Conservation (phyloP, 2,329 filamentous ascomycete genomes). For the Sarocladium brachiariae region DNA sequence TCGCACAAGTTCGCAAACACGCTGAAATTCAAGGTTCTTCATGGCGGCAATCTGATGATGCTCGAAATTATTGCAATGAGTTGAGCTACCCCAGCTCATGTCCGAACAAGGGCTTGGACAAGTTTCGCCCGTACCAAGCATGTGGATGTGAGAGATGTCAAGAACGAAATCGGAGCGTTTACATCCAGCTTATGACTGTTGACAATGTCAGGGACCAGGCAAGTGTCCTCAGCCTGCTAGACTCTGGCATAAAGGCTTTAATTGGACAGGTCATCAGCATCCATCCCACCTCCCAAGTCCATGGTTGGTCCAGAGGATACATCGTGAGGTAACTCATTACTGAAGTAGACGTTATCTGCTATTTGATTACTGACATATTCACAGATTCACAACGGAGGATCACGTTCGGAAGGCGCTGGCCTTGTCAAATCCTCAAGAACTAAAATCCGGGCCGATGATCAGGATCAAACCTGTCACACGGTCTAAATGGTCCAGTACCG, state of each 20-base stretch:
- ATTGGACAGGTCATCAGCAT: not conserved
- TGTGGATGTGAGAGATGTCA: not conserved
- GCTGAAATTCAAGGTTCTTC: not conserved
- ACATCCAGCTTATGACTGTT: not conserved
- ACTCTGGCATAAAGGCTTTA: not conserved
- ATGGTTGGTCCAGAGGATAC: not conserved
- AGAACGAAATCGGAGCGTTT: slow-evolving; percentile 6
- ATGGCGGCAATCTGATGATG: slow-evolving; percentile 1
- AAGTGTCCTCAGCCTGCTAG: not conserved
- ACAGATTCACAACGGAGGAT: not conserved
- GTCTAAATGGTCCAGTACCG: not conserved
- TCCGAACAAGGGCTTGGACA: not conserved
- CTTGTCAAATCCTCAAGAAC: not conserved
- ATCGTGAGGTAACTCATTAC: not conserved
- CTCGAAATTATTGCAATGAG: not conserved
- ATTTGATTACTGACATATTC: not conserved
- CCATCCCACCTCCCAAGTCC: not conserved
- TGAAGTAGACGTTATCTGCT: not conserved
- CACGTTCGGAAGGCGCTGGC: not conserved
- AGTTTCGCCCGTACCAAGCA: not conserved
- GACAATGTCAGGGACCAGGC: not conserved
- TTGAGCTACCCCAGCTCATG: not conserved
- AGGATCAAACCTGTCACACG: not conserved
- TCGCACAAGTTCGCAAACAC: not conserved
- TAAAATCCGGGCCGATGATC: not conserved